Evolutionary conservation across 345 rosid genomes (phyloP), one percentile per base, ranked within the genome.

Genomic region (Salix dunnii): DNA sequence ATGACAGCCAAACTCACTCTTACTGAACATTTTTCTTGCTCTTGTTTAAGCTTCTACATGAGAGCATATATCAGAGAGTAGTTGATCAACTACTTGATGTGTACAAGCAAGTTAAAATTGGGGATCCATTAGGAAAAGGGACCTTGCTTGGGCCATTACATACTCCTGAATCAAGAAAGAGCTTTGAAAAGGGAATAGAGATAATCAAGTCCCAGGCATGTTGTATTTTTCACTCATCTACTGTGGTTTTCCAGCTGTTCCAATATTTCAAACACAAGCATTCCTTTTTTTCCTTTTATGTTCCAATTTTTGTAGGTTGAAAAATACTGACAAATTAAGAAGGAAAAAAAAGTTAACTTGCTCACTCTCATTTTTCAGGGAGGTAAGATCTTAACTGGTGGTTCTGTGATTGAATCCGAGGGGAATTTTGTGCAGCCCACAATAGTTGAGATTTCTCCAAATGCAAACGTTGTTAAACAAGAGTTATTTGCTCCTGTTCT

Each of bases 351-450:
- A 6, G 7, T 42, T 42, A 70, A 48, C 13, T 8, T 20, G 25
- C 20, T 27, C 17, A 40, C 31, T 77, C 65, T 40, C 77, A 36
- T 66, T 76, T 82, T 71, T 65, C 90, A 96, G 99, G 99, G 97
- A 18, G 98, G 98, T 46, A 93, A 87, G 84, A 87, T 93, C 76
- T 86, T 96, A 51, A 87, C 91, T 0, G 99, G 99, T 0, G 99
- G 99, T 61, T 84, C 85, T 20, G 81, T 81, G 70, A 78, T 93
- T 21, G 91, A 89, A 67, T 82, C 90, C 3, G 91, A 90, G 78
- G 98, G 99, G 72, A 91, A 96, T 88, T 96, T 88, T 77, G 99
- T 96, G 79, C 93, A 90, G 82, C 99, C 99, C 11, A 96, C 99
- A 5, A 93, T 96, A 74, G 89, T 92, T 33, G 97, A 93, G 89